A percentile compares a stretch with the other conserved stretches of the same genome.
Evolutionary conservation across 805 yeast species (phyloP).

Genomic region (Candida orba): DNA sequence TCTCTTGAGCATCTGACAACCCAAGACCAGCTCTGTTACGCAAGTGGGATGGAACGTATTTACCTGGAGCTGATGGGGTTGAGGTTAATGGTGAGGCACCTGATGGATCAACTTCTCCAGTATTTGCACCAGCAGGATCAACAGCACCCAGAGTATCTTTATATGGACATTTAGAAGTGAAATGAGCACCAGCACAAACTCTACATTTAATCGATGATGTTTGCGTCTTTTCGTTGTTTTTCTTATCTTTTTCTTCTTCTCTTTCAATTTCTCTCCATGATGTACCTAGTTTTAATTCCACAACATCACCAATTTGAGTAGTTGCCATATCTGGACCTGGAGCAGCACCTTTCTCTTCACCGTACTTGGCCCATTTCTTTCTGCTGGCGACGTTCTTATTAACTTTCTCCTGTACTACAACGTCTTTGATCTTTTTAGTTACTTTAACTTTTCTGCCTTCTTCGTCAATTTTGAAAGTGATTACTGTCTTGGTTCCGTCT

Average conservation of each 20-base stretch:
- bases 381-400: constrained; percentile 84
- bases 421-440: constrained; percentile 77
- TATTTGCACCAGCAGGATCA: constrained; percentile 32
- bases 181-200: constrained; percentile 90
- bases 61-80: constrained; percentile 32
- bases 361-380: constrained; percentile 83
- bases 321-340: constrained; percentile 87
- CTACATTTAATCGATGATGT: constrained; percentile 64
- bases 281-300: constrained; percentile 65
- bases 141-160: constrained; percentile 69
- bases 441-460: constrained; percentile 81
- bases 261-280: constrained; percentile 74
- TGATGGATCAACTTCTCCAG: constrained; percentile 32
- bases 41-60: constrained; percentile 59
- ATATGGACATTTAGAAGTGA: constrained; percentile 92
- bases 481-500: constrained; percentile 87
- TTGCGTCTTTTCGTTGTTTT: constrained; percentile 39
- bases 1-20: constrained; percentile 29
- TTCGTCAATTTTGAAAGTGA: constrained; percentile 65
- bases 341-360: constrained; percentile 63
- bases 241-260: constrained; percentile 44
- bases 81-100: constrained; percentile 53
- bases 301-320: constrained; percentile 83
- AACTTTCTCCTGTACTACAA: constrained; percentile 71
- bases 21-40: constrained; percentile 35